A percentile compares a stretch with the other conserved stretches of the same genome.
Evolutionary conservation across 805 yeast species (phyloP).

Genomic region (Saturnispora hagleri): DNA sequence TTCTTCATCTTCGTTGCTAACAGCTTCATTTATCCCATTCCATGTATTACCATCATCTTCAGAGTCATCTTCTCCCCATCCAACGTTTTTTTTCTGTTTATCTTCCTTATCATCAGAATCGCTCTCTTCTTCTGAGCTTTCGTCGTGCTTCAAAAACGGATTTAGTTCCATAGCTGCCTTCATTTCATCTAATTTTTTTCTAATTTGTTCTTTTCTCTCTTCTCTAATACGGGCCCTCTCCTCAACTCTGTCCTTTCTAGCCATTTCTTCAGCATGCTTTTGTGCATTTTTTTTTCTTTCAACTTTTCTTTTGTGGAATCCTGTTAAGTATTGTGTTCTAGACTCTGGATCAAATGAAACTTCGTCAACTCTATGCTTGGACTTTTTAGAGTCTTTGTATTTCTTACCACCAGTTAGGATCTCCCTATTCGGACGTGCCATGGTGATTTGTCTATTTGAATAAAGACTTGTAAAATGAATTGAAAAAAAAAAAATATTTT

Average conservation of each 20-base stretch:
- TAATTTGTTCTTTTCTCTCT: slow-evolving; percentile 58
- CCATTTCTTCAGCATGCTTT: slow-evolving; percentile 67
- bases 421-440: slow-evolving; percentile 56
- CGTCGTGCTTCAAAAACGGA: slow-evolving; percentile 12
- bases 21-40: slow-evolving; percentile 32
- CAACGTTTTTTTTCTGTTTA: slow-evolving; percentile 10
- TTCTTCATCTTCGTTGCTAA: slow-evolving; percentile 14
- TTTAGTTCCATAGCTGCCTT: slow-evolving; percentile 25
- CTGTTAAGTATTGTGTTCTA: slow-evolving; percentile 80
- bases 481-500: slow-evolving; percentile 6
- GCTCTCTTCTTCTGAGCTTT: slow-evolving; percentile 28
- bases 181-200: slow-evolving; percentile 51
- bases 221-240: slow-evolving; percentile 66
- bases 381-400: slow-evolving; percentile 60
- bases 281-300: slow-evolving; percentile 83
- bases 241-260: slow-evolving; percentile 59
- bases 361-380: slow-evolving; percentile 67
- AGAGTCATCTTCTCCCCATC: slow-evolving; percentile 13
- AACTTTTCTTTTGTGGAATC: slow-evolving; percentile 89
- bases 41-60: slow-evolving; percentile 27
- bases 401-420: slow-evolving; percentile 80
- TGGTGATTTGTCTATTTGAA: slow-evolving; percentile 2
- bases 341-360: slow-evolving; percentile 75
- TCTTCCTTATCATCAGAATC: slow-evolving; percentile 16
- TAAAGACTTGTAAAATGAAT: not conserved